Conservation (phyloP, 148 eudicot species). For the Chenopodium quinoa region DNA sequence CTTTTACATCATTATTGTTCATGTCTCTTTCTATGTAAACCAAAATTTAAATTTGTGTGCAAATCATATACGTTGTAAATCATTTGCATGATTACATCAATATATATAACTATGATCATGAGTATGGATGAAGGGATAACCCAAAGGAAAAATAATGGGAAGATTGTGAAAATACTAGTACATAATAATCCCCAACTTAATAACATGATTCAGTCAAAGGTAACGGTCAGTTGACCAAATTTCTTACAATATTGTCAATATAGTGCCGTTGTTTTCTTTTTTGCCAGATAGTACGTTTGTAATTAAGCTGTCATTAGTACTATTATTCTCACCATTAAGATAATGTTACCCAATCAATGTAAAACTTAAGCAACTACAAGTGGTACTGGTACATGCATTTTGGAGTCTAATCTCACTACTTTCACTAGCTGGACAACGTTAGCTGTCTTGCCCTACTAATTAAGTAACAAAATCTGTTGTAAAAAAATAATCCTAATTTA, state of each 20-base stretch:
- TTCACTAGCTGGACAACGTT: background rate
- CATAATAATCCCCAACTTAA: background rate
- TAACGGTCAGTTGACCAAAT: background rate
- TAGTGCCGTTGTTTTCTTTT: background rate
- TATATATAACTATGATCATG: no score
- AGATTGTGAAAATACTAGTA: no score
- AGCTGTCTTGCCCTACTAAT: background rate
- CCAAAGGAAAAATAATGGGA: no score
- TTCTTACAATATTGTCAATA: background rate
- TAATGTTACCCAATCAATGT: background rate
- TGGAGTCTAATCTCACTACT: no score
- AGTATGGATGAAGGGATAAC: no score
- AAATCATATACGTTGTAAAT: no score
- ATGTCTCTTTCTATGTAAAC: no score
- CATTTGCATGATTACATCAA: no score
- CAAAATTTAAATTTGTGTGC: no score
- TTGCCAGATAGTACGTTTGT: background rate
- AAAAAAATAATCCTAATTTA: no score
- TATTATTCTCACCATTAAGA: background rate
- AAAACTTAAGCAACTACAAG: background rate
- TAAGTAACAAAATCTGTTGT: no score
- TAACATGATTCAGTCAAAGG: background rate
- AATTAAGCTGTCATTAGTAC: constrained; percentile 3
- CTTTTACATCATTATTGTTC: no score
- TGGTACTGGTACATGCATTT: background rate